Base-by-base conservation (phyloP, 345 rosid genomes). In the Dipteronia sinensis region DNA sequence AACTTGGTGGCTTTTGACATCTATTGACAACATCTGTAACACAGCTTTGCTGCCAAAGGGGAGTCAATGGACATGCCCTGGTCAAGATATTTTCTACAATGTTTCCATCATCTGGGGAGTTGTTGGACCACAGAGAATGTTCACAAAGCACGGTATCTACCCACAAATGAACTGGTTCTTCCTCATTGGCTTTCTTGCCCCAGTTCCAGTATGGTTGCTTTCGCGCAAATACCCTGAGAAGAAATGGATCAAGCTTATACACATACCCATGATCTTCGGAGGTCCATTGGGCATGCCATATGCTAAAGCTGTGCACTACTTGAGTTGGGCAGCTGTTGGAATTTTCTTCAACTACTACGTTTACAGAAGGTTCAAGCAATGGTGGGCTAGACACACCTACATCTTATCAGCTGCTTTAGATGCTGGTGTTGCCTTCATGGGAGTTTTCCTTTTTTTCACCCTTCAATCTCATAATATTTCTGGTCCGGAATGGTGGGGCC, bases 101-200 rank as follows among this genome's bases (percentile, higher is more conserved):
- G 92, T 97, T 46, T 94, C 98, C 0, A 88, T 92, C 83, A 88
- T 90, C 16, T 94, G 95, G 98, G 97, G 98, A 72, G 90, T 93
- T 7, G 82, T 93, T 13, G 92, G 97, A 19, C 97, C 97, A 1
- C 80, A 78, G 53, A 82, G 91, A 67, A 89, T 94, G 92, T 92
- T 94, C 77, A 80, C 91, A 22, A 86, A 74, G 13, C 27, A 72
- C 1, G 95, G 97, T 16, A 75, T 89, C 79, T 92, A 92, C 73
- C 85, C 85, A 0, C 77, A 79, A 68, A 59, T 88, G 85, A 90
- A 90, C 78, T 94, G 92, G 93, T 90, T 91, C 89, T 94, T 94
- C 87, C 88, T 94, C 53, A 65, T 90, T 22, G 98, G 95, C 20
- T 16, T 81, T 25, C 79, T 92, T 3, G 93, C 95, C 9, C 97